A percentile compares a stretch with the other conserved stretches of the same genome.
Evolutionary conservation across 179 eudicot species (phyloP).

Genomic region (Spinacia oleracea): DNA sequence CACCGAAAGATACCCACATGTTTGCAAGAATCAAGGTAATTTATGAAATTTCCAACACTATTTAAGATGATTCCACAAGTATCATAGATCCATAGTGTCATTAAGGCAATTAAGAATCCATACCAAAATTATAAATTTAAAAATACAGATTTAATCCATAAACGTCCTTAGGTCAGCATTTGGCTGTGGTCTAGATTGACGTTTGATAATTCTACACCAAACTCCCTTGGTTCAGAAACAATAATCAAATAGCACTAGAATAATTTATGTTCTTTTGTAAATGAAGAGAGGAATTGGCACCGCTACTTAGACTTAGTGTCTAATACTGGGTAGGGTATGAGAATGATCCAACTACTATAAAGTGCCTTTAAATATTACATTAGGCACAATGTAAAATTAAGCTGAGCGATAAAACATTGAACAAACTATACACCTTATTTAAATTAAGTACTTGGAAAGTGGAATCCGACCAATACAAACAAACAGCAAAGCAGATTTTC

Average conservation of each 20-base stretch:
- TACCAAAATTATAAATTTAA: no score
- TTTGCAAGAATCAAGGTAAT: neutral
- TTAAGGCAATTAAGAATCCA: neutral
- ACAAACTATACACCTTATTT: neutral
- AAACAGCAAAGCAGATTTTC: neutral
- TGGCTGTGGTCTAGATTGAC: no score
- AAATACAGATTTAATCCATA: no score
- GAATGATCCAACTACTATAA: neutral
- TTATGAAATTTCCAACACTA: neutral
- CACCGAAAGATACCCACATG: neutral
- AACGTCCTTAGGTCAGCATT: no score
- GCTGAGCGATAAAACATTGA: neutral
- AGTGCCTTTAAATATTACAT: neutral
- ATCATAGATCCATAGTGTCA: conserved; percentile 3
- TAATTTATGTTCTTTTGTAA: no score
- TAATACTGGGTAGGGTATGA: no score
- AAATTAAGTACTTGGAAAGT: conserved; percentile 1
- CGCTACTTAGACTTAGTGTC: no score
- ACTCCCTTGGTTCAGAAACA: neutral
- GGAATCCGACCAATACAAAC: neutral
- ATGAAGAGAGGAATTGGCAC: no score
- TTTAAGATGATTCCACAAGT: neutral
- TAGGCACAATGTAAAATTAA: neutral
- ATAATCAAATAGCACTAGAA: no score
- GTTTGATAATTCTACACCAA: neutral